Evolutionary conservation across 306 rosid genomes (phyloP), one percentile per base, ranked within the genome.

Genomic region (Rosa multiflora): DNA sequence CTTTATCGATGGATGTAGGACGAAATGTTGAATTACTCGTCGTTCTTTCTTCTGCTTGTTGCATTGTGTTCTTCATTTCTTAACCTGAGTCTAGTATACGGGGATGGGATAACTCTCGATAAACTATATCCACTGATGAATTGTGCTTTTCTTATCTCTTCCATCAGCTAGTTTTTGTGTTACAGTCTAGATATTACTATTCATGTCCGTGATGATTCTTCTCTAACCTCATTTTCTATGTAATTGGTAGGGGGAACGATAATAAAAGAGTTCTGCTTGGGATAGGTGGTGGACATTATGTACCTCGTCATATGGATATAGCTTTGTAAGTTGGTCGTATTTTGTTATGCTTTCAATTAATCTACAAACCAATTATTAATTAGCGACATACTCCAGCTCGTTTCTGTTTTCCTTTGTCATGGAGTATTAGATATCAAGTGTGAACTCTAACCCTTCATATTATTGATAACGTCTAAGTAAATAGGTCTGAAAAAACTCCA

Each of bases 241-340:
- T 69, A 82, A 53, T 63, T 84, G 49, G 35, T 82, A 95, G 98
- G 91, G 96, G 91, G 79, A 92, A 83, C 29, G 78, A 37, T 72
- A 89, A 89, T 83, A 91, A 91, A 79, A 91, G 39, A 86, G 90
- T 95, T 81, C 97, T 95, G 78, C 92, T 95, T 51, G 99, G 99
- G 59, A 83, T 95, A 67, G 98, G 96, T 12, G 99, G 99, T 74
- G 99, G 98, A 81, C 99, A 95, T 81, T 95, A 95, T 70, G 97
- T 85, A 1, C 99, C 98, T 83, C 88, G 97, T 68, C 98, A 95
- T 88, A 86, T 91, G 98, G 97, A 93, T 78, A 84, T 95, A 80
- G 90, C 86, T 68, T 44, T 88, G 99, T 93, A 87, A 93, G 79
- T 76, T 76, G n/a, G 20, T 21, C 17, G 2, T 14, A 17, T 42